Evolutionary conservation across 2,329 filamentous ascomycete genomes (phyloP).

Genomic region (Exserohilum rostratum): DNA sequence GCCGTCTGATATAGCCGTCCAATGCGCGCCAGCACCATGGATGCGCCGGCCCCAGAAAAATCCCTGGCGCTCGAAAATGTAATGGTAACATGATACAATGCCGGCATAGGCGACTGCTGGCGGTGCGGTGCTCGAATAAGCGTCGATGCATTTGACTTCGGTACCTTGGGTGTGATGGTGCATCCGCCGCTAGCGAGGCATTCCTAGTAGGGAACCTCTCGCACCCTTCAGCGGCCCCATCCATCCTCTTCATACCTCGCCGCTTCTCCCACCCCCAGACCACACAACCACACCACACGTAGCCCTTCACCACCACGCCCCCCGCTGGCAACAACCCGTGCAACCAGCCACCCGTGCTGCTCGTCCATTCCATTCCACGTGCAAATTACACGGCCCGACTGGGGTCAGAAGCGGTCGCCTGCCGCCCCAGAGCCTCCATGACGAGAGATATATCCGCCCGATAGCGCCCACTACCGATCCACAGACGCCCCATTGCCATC

Average conservation of each 20-base stretch:
- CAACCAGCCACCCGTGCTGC: background rate
- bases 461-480: slow-evolving; percentile 35
- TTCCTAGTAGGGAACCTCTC: slow-evolving; percentile 13
- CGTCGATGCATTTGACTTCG: slow-evolving; percentile 14
- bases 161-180: slow-evolving; percentile 17
- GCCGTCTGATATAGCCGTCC: background rate
- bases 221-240: slow-evolving; percentile 20
- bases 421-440: slow-evolving; percentile 38
- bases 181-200: slow-evolving; percentile 20
- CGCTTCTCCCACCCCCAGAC: background rate
- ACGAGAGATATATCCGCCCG: slow-evolving; percentile 36
- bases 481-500: slow-evolving; percentile 10
- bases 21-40: background rate
- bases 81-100: background rate
- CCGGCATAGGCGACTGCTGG: background rate
- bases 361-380: background rate
- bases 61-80: background rate
- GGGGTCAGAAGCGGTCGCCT: slow-evolving; percentile 26
- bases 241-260: slow-evolving; percentile 24
- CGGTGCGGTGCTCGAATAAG: slow-evolving; percentile 4
- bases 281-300: slow-evolving; percentile 12
- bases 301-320: slow-evolving; percentile 10
- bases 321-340: background rate
- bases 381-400: slow-evolving; percentile 13
- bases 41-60: background rate